Conservation (phyloP, 495 filamentous ascomycete species). For the Neurospora sp. region DNA sequence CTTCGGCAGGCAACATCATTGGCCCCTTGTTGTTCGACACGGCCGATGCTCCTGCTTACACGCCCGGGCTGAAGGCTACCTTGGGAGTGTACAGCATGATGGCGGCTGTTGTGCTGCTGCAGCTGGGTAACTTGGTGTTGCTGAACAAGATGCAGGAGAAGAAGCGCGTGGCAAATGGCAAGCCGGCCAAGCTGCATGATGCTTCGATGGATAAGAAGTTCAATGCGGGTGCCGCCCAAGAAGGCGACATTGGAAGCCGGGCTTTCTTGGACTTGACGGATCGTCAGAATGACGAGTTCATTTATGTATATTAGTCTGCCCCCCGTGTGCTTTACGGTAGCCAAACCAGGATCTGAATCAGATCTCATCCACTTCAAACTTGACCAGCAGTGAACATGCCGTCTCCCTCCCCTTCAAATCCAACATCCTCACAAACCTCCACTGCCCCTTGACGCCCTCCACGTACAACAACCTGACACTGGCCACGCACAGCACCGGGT, state of each 20-base stretch:
- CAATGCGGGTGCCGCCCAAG: conserved; percentile 1
- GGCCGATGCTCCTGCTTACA: conserved; percentile 49
- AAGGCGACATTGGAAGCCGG: conserved; percentile 19
- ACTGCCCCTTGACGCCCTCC: conserved; percentile 22
- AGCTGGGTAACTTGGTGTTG: conserved; percentile 40
- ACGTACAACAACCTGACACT: conserved; percentile 40
- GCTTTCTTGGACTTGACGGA: conserved; percentile 50
- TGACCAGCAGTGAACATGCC: conserved; percentile 38
- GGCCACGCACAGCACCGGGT: conserved; percentile 37
- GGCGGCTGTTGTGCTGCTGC: conserved; percentile 36
- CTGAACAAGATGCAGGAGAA: conserved; percentile 45
- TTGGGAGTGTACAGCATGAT: conserved; percentile 48
- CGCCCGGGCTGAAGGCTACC: conserved; percentile 43
- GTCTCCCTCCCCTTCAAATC: conserved; percentile 45
- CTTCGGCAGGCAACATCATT: conserved; percentile 56
- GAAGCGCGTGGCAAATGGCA: conserved; percentile 46
- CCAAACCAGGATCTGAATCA: conserved; percentile 1
- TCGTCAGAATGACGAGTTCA: conserved; percentile 56
- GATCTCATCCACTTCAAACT: conserved; percentile 34
- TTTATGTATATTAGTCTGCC: conserved; percentile 47
- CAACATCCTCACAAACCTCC: conserved; percentile 43
- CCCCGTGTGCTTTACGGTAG: neutral
- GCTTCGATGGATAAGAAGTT: conserved; percentile 42
- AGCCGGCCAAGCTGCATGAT: conserved; percentile 45
- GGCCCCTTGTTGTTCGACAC: conserved; percentile 56